A percentile compares a stretch with the other conserved stretches of the same genome.
phyloP scores from a whole-genome alignment of 345 rosid genomes.

The Euclidium syriacum region DNA sequence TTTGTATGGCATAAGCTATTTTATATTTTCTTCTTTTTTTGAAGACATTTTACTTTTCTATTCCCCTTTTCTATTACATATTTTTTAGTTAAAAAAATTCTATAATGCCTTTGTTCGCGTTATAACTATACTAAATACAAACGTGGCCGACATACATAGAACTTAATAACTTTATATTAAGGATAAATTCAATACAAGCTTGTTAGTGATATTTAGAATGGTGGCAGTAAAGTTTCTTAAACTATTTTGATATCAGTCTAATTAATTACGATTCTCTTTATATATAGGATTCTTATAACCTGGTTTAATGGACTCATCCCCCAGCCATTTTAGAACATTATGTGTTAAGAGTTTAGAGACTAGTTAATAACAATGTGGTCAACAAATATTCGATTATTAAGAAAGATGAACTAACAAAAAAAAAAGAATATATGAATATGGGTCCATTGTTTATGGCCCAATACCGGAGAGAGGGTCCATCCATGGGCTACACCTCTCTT shows the following conservation, averaged over 20 bases:
- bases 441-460: too few relatives aligned
- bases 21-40: neutral
- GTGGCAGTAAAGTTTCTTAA: neutral
- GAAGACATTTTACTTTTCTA: neutral
- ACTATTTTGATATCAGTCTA: neutral
- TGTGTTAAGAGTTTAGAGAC: too few relatives aligned
- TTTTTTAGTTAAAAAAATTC: too few relatives aligned
- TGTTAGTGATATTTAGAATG: neutral
- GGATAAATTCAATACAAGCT: neutral
- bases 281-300: neutral
- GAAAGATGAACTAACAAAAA: too few relatives aligned
- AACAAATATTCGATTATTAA: neutral
- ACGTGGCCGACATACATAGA: conserved; percentile 24
- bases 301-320: neutral
- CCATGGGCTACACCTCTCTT: too few relatives aligned
- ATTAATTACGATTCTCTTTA: neutral
- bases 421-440: too few relatives aligned
- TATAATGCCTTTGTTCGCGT: neutral
- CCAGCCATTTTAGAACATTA: too few relatives aligned
- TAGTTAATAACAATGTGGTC: conserved; percentile 4
- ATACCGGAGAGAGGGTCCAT: too few relatives aligned
- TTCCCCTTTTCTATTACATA: too few relatives aligned
- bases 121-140: neutral
- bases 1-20: neutral
- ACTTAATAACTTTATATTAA: too few relatives aligned